These are phyloP conservation scores for Jacaranda mimosifolia DNA, from an alignment of 257 asterid species.

Conservation along the genomic window DNA sequence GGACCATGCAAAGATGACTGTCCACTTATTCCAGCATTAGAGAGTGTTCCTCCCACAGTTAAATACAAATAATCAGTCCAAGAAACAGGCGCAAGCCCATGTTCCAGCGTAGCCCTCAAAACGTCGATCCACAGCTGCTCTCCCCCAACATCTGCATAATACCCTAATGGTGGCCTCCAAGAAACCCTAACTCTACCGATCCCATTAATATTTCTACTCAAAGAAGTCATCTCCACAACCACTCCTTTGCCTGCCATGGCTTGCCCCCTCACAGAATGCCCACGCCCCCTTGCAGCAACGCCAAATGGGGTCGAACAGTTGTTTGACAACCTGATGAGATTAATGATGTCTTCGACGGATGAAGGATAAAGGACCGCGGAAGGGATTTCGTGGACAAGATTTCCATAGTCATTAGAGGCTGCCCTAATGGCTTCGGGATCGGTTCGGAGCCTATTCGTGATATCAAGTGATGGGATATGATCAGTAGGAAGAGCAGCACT, in stretches of 20 bases:
- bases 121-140: constrained; percentile 65
- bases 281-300: constrained; percentile 63
- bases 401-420: constrained; percentile 65
- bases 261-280: constrained; percentile 69
- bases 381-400: constrained; percentile 48
- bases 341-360: constrained; percentile 47
- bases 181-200: constrained; percentile 46
- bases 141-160: constrained; percentile 64
- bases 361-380: constrained; percentile 59
- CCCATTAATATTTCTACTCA: constrained; percentile 1
- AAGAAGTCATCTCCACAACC: constrained; percentile 58
- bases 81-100: constrained; percentile 61
- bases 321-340: constrained; percentile 47
- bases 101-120: constrained; percentile 39
- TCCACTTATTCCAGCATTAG: constrained; percentile 71
- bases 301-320: constrained; percentile 45
- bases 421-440: constrained; percentile 38
- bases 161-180: constrained; percentile 47
- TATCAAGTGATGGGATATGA: constrained; percentile 34
- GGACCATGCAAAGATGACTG: constrained; percentile 62
- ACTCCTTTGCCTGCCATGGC: constrained; percentile 62
- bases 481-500: neutral
- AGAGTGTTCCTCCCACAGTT: constrained; percentile 66
- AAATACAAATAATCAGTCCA: constrained; percentile 71
- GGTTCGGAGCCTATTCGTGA: constrained; percentile 25